Base-by-base conservation (phyloP, 176 grass and related monocot species). In the Aechmea fasciata region DNA sequence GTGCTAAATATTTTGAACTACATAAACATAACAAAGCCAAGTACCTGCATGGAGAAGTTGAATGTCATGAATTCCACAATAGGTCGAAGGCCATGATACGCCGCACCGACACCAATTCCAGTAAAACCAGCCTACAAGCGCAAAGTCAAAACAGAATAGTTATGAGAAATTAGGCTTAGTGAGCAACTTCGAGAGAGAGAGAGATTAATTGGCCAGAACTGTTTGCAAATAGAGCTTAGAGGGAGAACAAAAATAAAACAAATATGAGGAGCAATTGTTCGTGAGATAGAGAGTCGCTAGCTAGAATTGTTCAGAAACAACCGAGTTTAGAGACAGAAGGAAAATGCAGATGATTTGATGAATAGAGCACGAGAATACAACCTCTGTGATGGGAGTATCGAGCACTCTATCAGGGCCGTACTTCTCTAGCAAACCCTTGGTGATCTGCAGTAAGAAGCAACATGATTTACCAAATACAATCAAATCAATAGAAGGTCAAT, bases 381-480 rank as follows among this genome's bases (percentile, higher is more conserved):
- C 93, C 93, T 97, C 93, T 17, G 93, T 97, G 66, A 97, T 97
- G 66, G 93, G 93, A 61, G 93, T 97, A 73, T 97, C 93, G 74
- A 97, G 89, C 90, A 97, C 93, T 86, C 93, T 97, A 11, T 97
- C 93, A 79, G 89, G 93, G 63, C 93, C 93, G 47, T 92, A 97
- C 69, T 87, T 97, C 41, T 97, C 89, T 19, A 97, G 93, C 77
- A 97, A 87, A 63, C 93, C 93, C 78, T 97, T 97, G 33, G 93
- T 73, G 79, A 97, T 97, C 93, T 97, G 65, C 64, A 87, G 47
- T 2, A 76, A 11, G 11, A 1, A 10, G 18, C 67, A 76, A 74
- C 63, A 68, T n/a, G 57, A 69, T 61, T n/a, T 73, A 25, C 50
- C 67, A 73, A 50, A 71, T 63, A 26, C 25, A 14, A 51, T 82